Evolutionary conservation across 1,139 yeast genomes (phyloP), one percentile per base, ranked within the genome.

Genomic region (Geotrichum restrictum): DNA sequence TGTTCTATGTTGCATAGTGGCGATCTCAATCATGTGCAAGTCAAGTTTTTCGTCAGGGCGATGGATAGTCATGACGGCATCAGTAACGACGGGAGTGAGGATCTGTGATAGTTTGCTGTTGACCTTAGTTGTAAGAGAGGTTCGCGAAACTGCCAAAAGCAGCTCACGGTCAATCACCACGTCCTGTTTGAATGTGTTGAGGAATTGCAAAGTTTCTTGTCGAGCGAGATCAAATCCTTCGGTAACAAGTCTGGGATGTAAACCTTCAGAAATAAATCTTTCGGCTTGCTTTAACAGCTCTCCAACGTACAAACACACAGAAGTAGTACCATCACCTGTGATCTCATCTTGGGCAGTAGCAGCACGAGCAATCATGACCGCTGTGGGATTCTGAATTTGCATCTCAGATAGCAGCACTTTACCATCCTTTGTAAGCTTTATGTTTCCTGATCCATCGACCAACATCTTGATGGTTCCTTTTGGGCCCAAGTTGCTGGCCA

Each of bases 301-400:
- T 51, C 99, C 99, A 42, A 93, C 98, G 54, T 91, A 78, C 60
- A 95, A 77, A 51, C 93, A 93, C 54, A 93, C 98, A 1, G 96
- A 86, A n/a, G 98, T 93, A 54, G 99, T 94, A 59, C 99, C 99
- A 69, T 93, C 99, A 50, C 99, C 99, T 13, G 98, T 88, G 67
- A 94, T 89, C 69, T 93, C 98, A 70, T 93, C 99, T 72, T 93
- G 99, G 0, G 98, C 97, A 47, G 96, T 83, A 51, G 99, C 99
- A 10, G 98, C 98, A 59, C 98, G 79, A 2, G 98, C 77, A 74
- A 93, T 93, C 95, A 94, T 87, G 36, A 93, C 95, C 0, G 99
- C 99, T 2, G 99, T 94, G n/a, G 99, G 99, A 61, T 93, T 93
- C 70, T 93, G 98, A 69, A 93, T 94, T 72, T 94, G 99, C 99